Evolutionary conservation across 148 eudicot genomes (phyloP), one percentile per base, ranked within the genome.

Genomic region (Persicaria tinctoria): DNA sequence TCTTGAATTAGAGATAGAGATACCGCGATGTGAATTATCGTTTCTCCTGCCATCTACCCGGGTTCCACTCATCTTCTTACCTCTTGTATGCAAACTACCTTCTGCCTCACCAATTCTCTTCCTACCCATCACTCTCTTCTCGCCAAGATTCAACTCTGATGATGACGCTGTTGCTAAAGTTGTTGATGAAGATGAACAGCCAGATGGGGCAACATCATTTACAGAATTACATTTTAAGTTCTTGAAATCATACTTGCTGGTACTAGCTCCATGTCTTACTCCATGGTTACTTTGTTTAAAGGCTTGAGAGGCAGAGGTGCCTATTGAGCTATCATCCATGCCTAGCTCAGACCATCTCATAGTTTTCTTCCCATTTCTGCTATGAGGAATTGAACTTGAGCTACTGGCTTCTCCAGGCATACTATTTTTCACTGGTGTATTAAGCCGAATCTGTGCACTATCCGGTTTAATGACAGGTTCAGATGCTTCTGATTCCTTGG

Each of bases 91-190:
- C 55, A 82, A 83, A 80, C 92, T 85, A 74, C 79, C 85, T 80
- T 86, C 93, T 48, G 86, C 85, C 76, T 90, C 89, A 73, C 87
- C 77, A 68, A 73, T 77, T 86, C 87, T 89, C 86, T 87, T 90
- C 87, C 82, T 86, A 55, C 83, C 78, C 54, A 76, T 77, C 60
- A 85, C 89, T 75, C 78, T 85, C 77, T 79, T 86, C 59, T 74
- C 81, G 73, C 74, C 78, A 50, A 75, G 46, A 76, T 73, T 83
- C 62, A 93, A 71, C 54, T 88, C 85, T 1, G 70, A 66, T 1
- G 66, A 18, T 3, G 66, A 60, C 0, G 41, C 44, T 9, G 66
- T 20, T 23, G 66, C 57, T 53, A 53, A 20, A 20, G 66, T 20
- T n/a, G 73, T 6, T 46, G 83, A 74, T 46, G 92, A 81, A 2